Base-by-base conservation (phyloP, 2,329 filamentous ascomycete genomes). In the Passalora sequoiae region DNA sequence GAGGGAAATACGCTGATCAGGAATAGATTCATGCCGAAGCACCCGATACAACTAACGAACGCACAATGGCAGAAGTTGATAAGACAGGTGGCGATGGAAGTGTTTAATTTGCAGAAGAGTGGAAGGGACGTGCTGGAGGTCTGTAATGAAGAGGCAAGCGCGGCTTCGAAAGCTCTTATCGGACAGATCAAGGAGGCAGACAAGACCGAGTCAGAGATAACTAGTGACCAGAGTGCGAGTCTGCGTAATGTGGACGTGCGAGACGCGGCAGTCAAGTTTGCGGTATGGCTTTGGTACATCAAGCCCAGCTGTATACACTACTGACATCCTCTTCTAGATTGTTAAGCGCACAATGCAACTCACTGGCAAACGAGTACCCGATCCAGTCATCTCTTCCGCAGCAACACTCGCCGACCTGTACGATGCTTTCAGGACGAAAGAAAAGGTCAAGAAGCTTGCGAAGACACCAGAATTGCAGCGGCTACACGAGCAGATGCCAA, bases 261-360 rank as follows among this genome's bases (percentile, higher is more conserved):
- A 13, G 75, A 86, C 53, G 65, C 71, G 1, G 64, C 70, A 29
- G 61, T 85, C 51, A 88, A 86, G 62, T 89, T 92, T 70, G 79
- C 81, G 44, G 86, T 92, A 76, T 52, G 82, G 74, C 47, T 28
- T 21, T 8, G 39, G 17, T 2, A 19, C 24, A 37, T 17, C 7
- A 50, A 50, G 22, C 15, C 42, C 6, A 20, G n/a, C 35, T 13
- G 24, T 20, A 40, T 38, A 24, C 13, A 4, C 39, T 38, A 40
- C 48, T 60, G 38, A 58, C 47, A 9, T 7, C 44, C n/a, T 16
- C n/a, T 27, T 12, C 19, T 54, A 96, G 89, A 75, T 92, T 53
- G 70, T 82, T 58, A 94, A 95, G 69, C 83, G 87, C 46, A 70
- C 89, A 49, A 80, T 84, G 63, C 85, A 92, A 63, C 73, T 94